A percentile compares a stretch with the other conserved stretches of the same genome.
phyloP scores from a whole-genome alignment of 495 filamentous ascomycete species.

The Peziza echinospora region DNA sequence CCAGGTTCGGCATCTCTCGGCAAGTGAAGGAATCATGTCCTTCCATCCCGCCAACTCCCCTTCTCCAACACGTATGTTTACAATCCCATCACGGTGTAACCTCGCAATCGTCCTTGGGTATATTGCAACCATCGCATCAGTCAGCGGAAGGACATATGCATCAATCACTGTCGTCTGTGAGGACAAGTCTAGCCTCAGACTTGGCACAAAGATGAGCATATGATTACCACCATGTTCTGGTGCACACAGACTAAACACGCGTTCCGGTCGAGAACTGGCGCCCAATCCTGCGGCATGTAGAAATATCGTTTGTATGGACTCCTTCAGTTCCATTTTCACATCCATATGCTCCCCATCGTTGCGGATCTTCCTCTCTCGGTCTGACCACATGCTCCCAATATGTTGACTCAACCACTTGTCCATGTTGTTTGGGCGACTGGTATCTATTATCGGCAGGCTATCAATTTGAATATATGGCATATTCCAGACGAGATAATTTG shows the following conservation, averaged over 20 bases:
- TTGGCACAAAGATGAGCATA: conserved; percentile 17
- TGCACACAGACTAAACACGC: conserved; percentile 15
- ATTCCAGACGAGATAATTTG: conserved; percentile 16
- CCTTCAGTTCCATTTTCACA: conserved; percentile 19
- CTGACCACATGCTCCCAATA: conserved; percentile 17
- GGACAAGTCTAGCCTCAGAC: conserved; percentile 16
- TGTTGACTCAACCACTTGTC: conserved; percentile 14
- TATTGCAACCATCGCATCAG: neutral
- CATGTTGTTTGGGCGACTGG: conserved; percentile 6
- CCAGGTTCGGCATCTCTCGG: conserved; percentile 35
- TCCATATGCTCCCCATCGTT: conserved; percentile 1
- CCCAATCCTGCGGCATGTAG: conserved; percentile 17
- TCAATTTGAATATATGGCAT: conserved; percentile 21
- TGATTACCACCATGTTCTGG: conserved; percentile 11
- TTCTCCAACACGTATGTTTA: conserved; percentile 19
- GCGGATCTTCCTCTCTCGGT: conserved; percentile 14
- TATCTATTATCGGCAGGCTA: conserved; percentile 15
- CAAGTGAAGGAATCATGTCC: conserved; percentile 25
- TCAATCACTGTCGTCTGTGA: conserved; percentile 23
- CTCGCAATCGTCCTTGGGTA: neutral
- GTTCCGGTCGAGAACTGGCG: neutral
- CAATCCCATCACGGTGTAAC: neutral
- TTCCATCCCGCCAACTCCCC: conserved; percentile 32
- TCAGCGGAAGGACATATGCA: conserved; percentile 21
- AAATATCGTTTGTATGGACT: conserved; percentile 21